Conservation (phyloP, 345 rosid species). For the Eucalyptus viminalis region DNA sequence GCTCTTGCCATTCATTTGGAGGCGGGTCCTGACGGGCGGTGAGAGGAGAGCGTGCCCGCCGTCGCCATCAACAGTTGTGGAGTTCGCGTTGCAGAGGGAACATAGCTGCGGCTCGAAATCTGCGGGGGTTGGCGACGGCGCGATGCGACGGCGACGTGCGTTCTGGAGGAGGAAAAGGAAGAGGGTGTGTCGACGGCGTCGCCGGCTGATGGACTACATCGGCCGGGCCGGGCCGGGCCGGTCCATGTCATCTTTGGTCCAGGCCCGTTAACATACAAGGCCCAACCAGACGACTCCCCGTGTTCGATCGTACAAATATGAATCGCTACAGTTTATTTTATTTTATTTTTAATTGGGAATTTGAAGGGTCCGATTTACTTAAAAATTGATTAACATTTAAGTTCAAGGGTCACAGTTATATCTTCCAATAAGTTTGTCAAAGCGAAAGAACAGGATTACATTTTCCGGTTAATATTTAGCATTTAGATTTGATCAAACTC, state of each 20-base stretch:
- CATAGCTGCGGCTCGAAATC: not conserved
- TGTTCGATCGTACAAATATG: not conserved
- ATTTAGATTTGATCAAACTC: not conserved
- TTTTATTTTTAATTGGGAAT: too few relatives aligned
- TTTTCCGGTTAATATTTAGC: not conserved
- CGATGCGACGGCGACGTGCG: not conserved
- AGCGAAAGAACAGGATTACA: not conserved
- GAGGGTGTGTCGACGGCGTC: not conserved
- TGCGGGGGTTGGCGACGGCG: not conserved
- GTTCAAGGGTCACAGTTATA: not conserved
- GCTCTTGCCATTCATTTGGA: conserved; percentile 65
- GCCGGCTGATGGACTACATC: not conserved
- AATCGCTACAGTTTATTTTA: not conserved
- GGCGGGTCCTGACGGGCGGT: not conserved
- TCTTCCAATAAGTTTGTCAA: not conserved
- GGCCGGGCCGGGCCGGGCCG: not conserved
- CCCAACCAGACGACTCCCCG: not conserved
- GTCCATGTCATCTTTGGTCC: not conserved
- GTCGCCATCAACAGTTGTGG: not conserved
- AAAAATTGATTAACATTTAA: not conserved
- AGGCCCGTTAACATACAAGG: not conserved
- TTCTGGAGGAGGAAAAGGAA: not conserved
- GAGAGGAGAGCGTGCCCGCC: not conserved
- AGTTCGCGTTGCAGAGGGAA: not conserved
- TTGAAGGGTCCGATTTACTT: not conserved